A percentile compares a stretch with the other conserved stretches of the same genome.
phyloP scores from a whole-genome alignment of 192 early-diverging fungal genomes.

The Lunasporangiospora selenospora region DNA sequence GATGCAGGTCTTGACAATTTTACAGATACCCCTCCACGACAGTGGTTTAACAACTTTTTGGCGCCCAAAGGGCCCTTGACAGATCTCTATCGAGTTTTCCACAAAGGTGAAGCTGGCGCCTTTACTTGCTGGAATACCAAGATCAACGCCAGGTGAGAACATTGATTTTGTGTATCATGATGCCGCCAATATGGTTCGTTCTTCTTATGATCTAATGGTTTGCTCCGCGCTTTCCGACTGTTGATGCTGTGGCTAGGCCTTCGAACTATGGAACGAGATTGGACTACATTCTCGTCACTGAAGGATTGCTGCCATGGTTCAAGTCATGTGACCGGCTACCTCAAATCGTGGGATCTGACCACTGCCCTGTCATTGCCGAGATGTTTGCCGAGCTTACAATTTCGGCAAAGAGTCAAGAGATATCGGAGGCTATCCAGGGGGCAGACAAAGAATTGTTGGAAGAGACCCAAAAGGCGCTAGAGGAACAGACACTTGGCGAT shows the following conservation, averaged over 20 bases:
- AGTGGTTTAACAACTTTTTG: constrained; percentile 72
- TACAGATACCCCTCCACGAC: constrained; percentile 59
- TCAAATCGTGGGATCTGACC: constrained; percentile 76
- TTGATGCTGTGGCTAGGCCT: constrained; percentile 44
- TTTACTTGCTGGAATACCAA: constrained; percentile 78
- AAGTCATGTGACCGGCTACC: constrained; percentile 62
- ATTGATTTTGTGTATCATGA: too few species aligned
- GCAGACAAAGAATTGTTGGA: constrained; percentile 2
- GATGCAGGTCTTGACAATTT: constrained; percentile 62
- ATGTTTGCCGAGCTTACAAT: constrained; percentile 25
- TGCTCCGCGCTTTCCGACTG: too few species aligned
- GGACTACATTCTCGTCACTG: constrained; percentile 73
- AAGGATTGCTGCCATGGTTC: constrained; percentile 63
- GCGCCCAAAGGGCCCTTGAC: constrained; percentile 64
- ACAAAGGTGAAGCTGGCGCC: constrained; percentile 58
- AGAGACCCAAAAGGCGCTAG: constrained; percentile 5
- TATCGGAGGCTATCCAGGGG: neutral
- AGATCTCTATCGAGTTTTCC: constrained; percentile 71
- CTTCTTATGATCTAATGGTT: too few species aligned
- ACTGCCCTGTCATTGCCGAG: constrained; percentile 74
- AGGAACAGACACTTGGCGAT: neutral
- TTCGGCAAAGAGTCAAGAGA: constrained; percentile 14
- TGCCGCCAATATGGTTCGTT: too few species aligned
- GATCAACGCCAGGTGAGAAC: constrained; percentile 66
- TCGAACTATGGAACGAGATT: constrained; percentile 70